Evolutionary conservation across 441 rosid genomes (phyloP), one percentile per base, ranked within the genome.

Genomic region (Mallotus japonicus): DNA sequence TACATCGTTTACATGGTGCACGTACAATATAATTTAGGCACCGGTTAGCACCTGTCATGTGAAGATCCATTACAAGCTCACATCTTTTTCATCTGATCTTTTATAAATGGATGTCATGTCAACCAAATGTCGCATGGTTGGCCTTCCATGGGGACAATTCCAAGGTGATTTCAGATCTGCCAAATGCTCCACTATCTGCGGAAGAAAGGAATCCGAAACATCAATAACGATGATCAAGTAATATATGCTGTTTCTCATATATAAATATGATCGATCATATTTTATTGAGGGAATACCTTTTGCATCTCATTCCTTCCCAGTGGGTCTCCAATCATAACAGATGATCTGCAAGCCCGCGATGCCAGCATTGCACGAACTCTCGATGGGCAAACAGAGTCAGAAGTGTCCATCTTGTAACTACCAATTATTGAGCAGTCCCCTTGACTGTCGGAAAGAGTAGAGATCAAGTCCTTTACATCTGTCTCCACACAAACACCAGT

Each of bases 71-170:
- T 79, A 85, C 72, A 65, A 77, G 73, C 15, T 47, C 61, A 50
- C 61, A 6, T 74, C 78, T 66, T 53, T 59, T 63, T 79, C 86
- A 64, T 83, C 80, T 17, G 78, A 62, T 55, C 76, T 79, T 73
- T 73, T 79, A 68, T 72, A 79, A 14, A 92, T 56, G 46, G 89
- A 74, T 13, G 89, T 70, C 87, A 95, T 78, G 85, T 95, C 95
- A 1, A 92, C 87, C 84, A 95, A 85, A 83, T 92, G 99, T 40
- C 97, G 91, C 99, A 95, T 95, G 0, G 99, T 95, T 57, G 99
- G 99, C 77, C 99, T 86, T 69, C 99, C 99, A 44, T 95, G 99
- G 1, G 99, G 98, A 79, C 96, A 95, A 81, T 95, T 95, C 98
- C 98, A 95, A 40, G 98, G 99, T 54, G 99, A 95, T 63, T 85